phyloP scores from a whole-genome alignment of 441 rosid genomes.

The Metrosideros polymorpha region DNA sequence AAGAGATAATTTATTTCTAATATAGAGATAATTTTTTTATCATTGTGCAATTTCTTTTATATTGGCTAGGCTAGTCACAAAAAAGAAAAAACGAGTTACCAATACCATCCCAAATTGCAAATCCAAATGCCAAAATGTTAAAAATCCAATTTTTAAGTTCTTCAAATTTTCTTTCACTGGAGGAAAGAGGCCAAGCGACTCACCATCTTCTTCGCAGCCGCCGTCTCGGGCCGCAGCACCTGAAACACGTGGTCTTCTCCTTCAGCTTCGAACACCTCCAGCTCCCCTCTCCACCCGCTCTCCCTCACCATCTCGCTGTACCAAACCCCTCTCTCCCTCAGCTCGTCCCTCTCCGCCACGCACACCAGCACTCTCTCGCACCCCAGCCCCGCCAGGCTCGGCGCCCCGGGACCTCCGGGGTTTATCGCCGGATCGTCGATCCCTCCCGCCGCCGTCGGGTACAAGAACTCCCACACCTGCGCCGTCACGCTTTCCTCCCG shows the following conservation, averaged over 20 bases:
- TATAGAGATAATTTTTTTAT: background rate
- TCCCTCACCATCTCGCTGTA: background rate
- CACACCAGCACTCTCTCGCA: too few relatives aligned
- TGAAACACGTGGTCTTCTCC: background rate
- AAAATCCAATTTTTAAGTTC: background rate
- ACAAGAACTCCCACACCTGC: background rate
- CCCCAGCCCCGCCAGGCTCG: too few relatives aligned
- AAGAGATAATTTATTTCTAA: background rate
- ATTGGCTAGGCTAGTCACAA: background rate
- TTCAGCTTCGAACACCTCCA: background rate
- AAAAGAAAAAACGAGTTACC: background rate
- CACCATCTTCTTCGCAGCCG: background rate
- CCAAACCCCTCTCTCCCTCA: background rate
- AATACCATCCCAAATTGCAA: too few relatives aligned
- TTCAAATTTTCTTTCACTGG: background rate
- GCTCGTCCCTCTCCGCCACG: too few relatives aligned
- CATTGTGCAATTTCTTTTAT: background rate
- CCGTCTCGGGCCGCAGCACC: background rate
- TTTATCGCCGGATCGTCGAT: too few relatives aligned
- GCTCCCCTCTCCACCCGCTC: background rate
- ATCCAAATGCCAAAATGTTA: too few relatives aligned
- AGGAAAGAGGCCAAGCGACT: background rate
- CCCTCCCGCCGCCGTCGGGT: background rate
- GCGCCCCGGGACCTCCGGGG: too few relatives aligned
- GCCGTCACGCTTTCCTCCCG: background rate